A percentile compares a stretch with the other conserved stretches of the same genome.
These are phyloP conservation scores for Gracilaria domingensis DNA, from an alignment of 23 red algal species.

Conservation along the genomic window DNA sequence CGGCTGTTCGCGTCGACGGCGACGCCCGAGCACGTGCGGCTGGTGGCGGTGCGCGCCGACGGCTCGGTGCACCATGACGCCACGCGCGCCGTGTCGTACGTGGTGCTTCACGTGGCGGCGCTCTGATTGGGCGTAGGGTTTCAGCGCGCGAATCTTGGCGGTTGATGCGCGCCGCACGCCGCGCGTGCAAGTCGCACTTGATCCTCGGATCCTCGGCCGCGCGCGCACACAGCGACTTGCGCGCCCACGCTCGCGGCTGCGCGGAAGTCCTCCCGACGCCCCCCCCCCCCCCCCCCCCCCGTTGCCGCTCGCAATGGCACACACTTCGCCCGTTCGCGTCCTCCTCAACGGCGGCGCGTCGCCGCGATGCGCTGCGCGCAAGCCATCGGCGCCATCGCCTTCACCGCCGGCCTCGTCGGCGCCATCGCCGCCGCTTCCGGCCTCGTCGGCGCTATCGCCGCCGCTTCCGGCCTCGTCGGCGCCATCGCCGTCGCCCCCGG, in stretches of 20 bases:
- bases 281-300: background rate
- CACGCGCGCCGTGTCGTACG: constrained; percentile 33
- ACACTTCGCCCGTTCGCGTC: constrained; percentile 23
- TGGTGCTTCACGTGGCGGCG: constrained; percentile 18
- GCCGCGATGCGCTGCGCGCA: background rate
- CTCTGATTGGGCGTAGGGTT: constrained; percentile 43
- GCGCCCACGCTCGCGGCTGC: too few relatives aligned
- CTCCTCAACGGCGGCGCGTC: constrained; percentile 17
- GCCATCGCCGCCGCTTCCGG: background rate
- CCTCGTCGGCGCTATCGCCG: too few relatives aligned
- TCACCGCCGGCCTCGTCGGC: background rate
- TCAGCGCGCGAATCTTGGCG: constrained; percentile 19
- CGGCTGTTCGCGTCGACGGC: constrained; percentile 25
- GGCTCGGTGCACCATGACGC: constrained; percentile 7
- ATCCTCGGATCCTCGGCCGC: too few relatives aligned
- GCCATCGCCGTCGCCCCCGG: too few relatives aligned
- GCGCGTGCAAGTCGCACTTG: background rate
- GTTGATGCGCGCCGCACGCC: constrained; percentile 7
- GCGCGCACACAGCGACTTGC: too few relatives aligned
- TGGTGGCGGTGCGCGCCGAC: constrained; percentile 8
- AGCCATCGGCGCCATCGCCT: background rate
- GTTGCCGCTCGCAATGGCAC: background rate
- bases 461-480: too few relatives aligned
- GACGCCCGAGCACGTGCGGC: constrained; percentile 41
- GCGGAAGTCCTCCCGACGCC: background rate